A percentile compares a stretch with the other conserved stretches of the same genome.
phyloP scores from a whole-genome alignment of 176 grass and related monocot species.

The Hsuehochloa calcarea region DNA sequence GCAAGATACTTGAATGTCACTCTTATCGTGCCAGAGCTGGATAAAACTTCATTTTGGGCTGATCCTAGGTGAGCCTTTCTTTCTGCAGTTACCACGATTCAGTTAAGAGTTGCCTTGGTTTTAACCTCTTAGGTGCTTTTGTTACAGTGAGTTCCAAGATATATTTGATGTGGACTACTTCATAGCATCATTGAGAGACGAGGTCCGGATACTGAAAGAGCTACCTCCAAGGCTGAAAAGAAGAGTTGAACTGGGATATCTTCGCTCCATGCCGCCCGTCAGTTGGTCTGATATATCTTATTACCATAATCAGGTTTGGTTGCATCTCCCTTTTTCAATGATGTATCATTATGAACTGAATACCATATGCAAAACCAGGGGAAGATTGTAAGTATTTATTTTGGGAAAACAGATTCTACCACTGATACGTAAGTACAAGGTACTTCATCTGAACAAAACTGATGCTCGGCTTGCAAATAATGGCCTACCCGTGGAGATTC shows the following conservation, averaged over 20 bases:
- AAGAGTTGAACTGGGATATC: slow-evolving; percentile 63
- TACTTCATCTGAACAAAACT: slow-evolving; percentile 83
- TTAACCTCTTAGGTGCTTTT: slow-evolving; percentile 10
- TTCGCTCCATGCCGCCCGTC: slow-evolving; percentile 78
- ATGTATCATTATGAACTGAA: slow-evolving; percentile 35
- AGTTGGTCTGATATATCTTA: slow-evolving; percentile 94
- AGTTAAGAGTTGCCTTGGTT: background rate
- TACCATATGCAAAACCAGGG: slow-evolving; percentile 21
- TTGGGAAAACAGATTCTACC: slow-evolving; percentile 78
- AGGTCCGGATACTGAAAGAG: slow-evolving; percentile 83
- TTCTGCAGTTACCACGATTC: background rate
- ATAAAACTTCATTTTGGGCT: slow-evolving; percentile 94
- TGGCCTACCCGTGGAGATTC: slow-evolving; percentile 70
- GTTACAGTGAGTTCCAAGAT: slow-evolving; percentile 80
- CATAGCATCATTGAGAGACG: slow-evolving; percentile 78
- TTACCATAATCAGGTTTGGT: slow-evolving; percentile 70
- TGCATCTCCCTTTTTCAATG: background rate
- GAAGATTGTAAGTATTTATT: slow-evolving; percentile 42
- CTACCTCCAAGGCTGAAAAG: slow-evolving; percentile 78
- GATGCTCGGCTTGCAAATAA: slow-evolving; percentile 89
- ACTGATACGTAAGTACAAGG: slow-evolving; percentile 77
- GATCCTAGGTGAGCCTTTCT: slow-evolving; percentile 67
- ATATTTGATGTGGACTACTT: slow-evolving; percentile 98
- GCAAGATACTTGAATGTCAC: slow-evolving; percentile 91
- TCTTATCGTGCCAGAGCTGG: slow-evolving; percentile 85